These are phyloP conservation scores for Lepidium campestre DNA, from an alignment of 441 rosid species.

Conservation along the genomic window DNA sequence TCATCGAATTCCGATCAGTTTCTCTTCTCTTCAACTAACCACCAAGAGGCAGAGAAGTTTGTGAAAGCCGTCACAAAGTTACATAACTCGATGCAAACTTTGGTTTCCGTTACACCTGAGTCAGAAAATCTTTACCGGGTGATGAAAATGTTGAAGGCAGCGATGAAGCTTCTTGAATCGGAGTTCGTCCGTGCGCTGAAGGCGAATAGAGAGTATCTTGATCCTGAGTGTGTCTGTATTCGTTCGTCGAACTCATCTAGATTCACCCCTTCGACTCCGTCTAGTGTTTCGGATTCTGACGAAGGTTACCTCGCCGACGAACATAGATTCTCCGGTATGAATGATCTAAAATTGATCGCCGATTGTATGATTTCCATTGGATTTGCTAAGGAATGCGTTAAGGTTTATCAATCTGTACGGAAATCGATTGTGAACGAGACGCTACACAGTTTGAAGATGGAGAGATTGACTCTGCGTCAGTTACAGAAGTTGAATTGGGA, in stretches of 20 bases:
- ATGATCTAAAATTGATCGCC: constrained; percentile 57
- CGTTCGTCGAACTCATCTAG: constrained; percentile 44
- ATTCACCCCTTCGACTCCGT: constrained; percentile 37
- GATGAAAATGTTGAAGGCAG: constrained; percentile 59
- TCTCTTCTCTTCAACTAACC: constrained; percentile 41
- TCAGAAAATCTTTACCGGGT: constrained; percentile 37
- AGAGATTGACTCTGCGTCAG: constrained; percentile 30
- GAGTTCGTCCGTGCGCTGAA: constrained; percentile 69
- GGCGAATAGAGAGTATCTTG: constrained; percentile 50
- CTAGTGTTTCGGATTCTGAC: constrained; percentile 36
- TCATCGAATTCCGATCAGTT: constrained; percentile 22
- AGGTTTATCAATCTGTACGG: constrained; percentile 43
- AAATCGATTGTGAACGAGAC: constrained; percentile 68
- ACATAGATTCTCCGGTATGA: constrained; percentile 39
- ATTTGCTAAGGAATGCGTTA: constrained; percentile 58
- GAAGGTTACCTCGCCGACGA: constrained; percentile 40
- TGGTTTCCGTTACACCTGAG: constrained; percentile 29
- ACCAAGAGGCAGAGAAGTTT: constrained; percentile 61
- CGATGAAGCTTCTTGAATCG: constrained; percentile 68
- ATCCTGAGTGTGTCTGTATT: constrained; percentile 53
- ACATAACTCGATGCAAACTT: constrained; percentile 47
- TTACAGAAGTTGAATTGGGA: constrained; percentile 67
- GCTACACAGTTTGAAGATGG: constrained; percentile 47
- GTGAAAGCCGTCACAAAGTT: constrained; percentile 38
- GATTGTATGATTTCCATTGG: constrained; percentile 83